Base-by-base conservation (phyloP, 805 yeast genomes). In the Wickerhamiella vanderwaltii region DNA sequence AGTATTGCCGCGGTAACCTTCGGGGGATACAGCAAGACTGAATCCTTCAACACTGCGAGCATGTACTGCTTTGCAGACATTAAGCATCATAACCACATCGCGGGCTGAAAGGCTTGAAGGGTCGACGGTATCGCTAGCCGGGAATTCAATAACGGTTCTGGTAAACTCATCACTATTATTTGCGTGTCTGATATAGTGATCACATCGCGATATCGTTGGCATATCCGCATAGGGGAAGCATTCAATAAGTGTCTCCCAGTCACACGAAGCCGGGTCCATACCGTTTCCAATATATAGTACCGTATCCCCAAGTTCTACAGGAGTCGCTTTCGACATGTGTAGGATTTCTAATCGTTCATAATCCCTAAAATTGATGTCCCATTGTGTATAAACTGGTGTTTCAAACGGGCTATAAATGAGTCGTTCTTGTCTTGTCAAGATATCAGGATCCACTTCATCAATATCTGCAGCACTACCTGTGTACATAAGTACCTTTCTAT, bases 1-100 rank as follows among this genome's bases (percentile, higher is more conserved):
- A 4, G 94, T 75, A 39, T 87, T 79, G 55, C 86, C 95, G 0
- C 95, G 84, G 59, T 87, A 88, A 0, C 97, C 97, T 60, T 88
- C 95, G 1, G 82, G 72, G 54, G 95, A 85, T 55, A 75, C 79
- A 7, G 87, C 63, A 46, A 87, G 65, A 0, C 75, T 63, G 3
- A 57, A 54, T 1, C 53, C 52, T 11, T 46, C 46, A 35, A 37
- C 24, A 31, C 51, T 51, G 9, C 61, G 55, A 36, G 66, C 60
- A 46, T 75, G 76, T 13, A 86, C 61, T 29, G 80, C 61, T 56
- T 80, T 82, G 58, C 91, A 77, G 15, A 80, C 63, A 6, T 81
- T 68, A 18, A 71, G 62, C 34, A 85, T 64, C 11, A 12, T 12
- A 15, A 37, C 40, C 15, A 37, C 40, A 9, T 37, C 34, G 50